Percentiles rank a stretch among this genome's conserved stretches.
Conservation (phyloP, 352 stramenopile species). For the Pythium brassicae region DNA sequence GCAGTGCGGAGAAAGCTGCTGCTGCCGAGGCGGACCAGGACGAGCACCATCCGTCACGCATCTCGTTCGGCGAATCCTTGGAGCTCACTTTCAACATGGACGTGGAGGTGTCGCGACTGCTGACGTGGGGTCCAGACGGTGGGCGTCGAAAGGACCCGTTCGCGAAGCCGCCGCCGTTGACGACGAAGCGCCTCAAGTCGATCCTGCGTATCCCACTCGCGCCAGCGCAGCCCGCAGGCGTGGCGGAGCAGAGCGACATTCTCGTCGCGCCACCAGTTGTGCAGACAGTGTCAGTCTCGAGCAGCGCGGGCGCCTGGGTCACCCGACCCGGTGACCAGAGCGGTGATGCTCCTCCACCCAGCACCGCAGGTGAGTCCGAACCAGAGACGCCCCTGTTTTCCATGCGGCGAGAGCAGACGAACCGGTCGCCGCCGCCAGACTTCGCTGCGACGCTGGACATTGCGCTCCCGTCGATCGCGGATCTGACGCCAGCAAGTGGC, state of each 20-base stretch:
- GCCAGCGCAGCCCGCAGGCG: conserved; percentile 21
- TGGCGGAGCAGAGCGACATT: conserved; percentile 40
- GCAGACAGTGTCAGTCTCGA: conserved; percentile 33
- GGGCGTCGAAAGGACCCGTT: background rate
- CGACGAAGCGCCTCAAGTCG: conserved; percentile 17
- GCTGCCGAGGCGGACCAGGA: conserved; percentile 4
- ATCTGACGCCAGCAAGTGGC: no score
- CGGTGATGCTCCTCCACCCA: background rate
- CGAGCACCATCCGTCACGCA: conserved; percentile 9
- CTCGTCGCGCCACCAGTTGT: conserved; percentile 42
- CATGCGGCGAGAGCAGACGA: conserved; percentile 53
- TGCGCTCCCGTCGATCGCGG: conserved; percentile 15
- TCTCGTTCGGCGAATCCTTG: conserved; percentile 10
- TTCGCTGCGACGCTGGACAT: conserved; percentile 66
- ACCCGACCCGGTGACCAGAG: conserved; percentile 2
- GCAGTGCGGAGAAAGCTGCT: background rate
- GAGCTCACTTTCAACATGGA: conserved; percentile 46
- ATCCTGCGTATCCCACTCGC: conserved; percentile 28
- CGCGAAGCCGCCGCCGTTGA: conserved; percentile 23
- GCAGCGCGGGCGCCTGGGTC: background rate
- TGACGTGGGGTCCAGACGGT: conserved; percentile 5
- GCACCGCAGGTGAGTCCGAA: background rate
- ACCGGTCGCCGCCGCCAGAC: conserved; percentile 54
- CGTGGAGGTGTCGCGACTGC: conserved; percentile 61
- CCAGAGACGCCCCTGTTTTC: background rate